Base-by-base conservation (phyloP, 306 rosid species). In the Dryas drummondii region DNA sequence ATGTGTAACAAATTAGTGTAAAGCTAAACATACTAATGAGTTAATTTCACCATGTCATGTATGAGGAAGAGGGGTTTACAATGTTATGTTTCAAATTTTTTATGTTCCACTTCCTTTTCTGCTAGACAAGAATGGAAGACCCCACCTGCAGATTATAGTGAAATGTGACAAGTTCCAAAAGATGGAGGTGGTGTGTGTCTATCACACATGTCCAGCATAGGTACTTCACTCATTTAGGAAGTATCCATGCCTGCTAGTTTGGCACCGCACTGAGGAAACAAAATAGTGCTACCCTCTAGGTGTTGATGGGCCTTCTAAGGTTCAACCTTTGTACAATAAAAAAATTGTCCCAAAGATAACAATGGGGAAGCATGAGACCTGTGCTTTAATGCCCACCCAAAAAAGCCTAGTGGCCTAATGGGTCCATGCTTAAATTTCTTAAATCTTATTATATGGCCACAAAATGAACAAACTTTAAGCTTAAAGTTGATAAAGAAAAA, bases 331-430 rank as follows among this genome's bases (percentile, higher is more conserved):
- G 82, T 81, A 46, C 73, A 6, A 69, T 5, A 15, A 74, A 69
- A 65, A 75, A 27, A 60, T 69, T 78, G 81, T 83, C 50, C 72
- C 46, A 64, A 78, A 83, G 55, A 71, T 54, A 77, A 64, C 78
- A 54, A 47, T 65, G 72, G 76, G 17, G 7, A 58, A 77, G 69
- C 40, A 83, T 79, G 89, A 89, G 90, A 76, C 86, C 80, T 76
- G 60, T 76, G 70, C 87, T 76, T 76, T 77, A 49, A 70, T 75
- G 14, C 73, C 87, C 89, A 86, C 82, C 86, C 73, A 82, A 56
- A 55, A 78, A 77, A 76, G 51, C 50, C 22, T 82, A 89, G 96
- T 93, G 93, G 83, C 73, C 66, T 66, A 73, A 75, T 81, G 91
- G 89, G 84, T 78, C 86, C 87, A 68, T 75, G 4, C 71, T 72